These are phyloP conservation scores for Beauveria pseudobassiana DNA, from an alignment of 2,329 filamentous ascomycete species.

Conservation along the genomic window DNA sequence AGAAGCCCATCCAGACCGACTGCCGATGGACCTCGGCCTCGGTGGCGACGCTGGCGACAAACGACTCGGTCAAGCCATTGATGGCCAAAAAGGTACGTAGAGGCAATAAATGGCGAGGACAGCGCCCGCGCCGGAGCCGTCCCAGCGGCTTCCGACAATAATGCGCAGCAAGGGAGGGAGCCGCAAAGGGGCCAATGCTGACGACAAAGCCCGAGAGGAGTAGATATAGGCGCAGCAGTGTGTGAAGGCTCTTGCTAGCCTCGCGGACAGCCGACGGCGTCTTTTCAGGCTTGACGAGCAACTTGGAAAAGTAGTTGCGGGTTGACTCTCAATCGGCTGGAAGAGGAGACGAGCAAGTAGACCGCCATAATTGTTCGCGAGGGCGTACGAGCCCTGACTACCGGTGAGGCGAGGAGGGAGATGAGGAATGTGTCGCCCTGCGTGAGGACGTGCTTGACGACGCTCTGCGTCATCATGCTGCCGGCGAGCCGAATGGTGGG, in stretches of 20 bases:
- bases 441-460: constrained; percentile 88
- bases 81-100: constrained; percentile 84
- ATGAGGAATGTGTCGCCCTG: constrained; percentile 91
- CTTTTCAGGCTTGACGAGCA: constrained; percentile 44
- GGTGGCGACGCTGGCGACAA: constrained; percentile 80
- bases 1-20: constrained; percentile 75
- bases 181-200: constrained; percentile 65
- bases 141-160: constrained; percentile 73
- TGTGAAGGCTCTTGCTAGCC: constrained; percentile 46
- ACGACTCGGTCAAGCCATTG: constrained; percentile 88
- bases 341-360: constrained; percentile 83
- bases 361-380: constrained; percentile 92
- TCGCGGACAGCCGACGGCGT: constrained; percentile 27
- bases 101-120: constrained; percentile 79
- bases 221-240: constrained; percentile 64
- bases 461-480: constrained; percentile 81
- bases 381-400: constrained; percentile 86
- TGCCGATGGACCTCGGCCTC: constrained; percentile 68
- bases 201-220: constrained; percentile 64
- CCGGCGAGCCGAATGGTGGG: constrained; percentile 64
- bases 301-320: constrained; percentile 78
- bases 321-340: constrained; percentile 94
- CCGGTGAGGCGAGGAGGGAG: constrained; percentile 64
- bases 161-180: constrained; percentile 66
- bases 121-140: constrained; percentile 59